Percentiles rank a stretch among this genome's conserved stretches.
Conservation (phyloP, 345 rosid species). For the Excoecaria agallocha region DNA sequence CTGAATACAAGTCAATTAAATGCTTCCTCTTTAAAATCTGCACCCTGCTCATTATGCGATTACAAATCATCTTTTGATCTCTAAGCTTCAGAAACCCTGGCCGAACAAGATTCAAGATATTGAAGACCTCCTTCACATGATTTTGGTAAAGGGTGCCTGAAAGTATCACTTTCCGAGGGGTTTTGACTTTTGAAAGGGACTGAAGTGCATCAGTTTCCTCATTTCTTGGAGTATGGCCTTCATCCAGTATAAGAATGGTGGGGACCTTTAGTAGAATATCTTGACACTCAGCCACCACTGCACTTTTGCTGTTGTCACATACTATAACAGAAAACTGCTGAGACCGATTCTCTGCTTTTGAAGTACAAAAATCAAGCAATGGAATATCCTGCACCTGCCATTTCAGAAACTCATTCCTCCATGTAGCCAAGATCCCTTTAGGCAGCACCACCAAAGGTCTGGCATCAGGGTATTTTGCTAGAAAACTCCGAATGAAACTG, state of each 20-base stretch:
- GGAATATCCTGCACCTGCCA: constrained; percentile 81
- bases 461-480: constrained; percentile 72
- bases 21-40: constrained; percentile 47
- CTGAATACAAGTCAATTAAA: constrained; percentile 32
- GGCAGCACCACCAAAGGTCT: constrained; percentile 83
- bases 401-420: constrained; percentile 76
- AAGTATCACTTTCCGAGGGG: constrained; percentile 77
- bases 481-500: constrained; percentile 67
- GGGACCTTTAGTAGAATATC: constrained; percentile 67
- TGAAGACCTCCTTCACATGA: constrained; percentile 81
- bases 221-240: constrained; percentile 84
- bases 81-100: constrained; percentile 68
- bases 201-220: constrained; percentile 63
- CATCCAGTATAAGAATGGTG: constrained; percentile 75
- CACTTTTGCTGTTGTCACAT: constrained; percentile 48
- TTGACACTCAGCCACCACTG: constrained; percentile 40
- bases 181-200: constrained; percentile 74
- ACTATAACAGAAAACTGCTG: constrained; percentile 74
- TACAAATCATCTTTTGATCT: constrained; percentile 38
- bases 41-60: constrained; percentile 62
- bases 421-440: constrained; percentile 71
- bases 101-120: constrained; percentile 72
- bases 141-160: constrained; percentile 90
- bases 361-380: constrained; percentile 61
- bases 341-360: constrained; percentile 58